phyloP scores from a whole-genome alignment of 805 yeast genomes.

The Lipomyces lipofer region DNA sequence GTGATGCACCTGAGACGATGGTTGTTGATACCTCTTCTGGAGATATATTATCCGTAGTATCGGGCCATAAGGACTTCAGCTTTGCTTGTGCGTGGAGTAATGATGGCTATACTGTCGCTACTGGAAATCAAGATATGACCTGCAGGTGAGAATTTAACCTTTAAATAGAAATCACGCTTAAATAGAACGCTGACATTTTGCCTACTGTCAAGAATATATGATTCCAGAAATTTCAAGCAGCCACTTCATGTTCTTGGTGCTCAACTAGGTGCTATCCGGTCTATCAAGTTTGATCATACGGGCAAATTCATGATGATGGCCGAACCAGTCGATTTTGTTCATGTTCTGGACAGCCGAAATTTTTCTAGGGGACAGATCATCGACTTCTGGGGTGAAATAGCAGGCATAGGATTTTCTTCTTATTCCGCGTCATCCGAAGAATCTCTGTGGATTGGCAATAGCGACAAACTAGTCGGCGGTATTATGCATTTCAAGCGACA shows the following conservation, averaged over 20 bases:
- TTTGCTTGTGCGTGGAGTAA: conserved; percentile 62
- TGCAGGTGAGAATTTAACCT: conserved; percentile 43
- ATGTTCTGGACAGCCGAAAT: conserved; percentile 45
- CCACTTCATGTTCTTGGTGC: conserved; percentile 41
- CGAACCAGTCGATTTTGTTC: conserved; percentile 60
- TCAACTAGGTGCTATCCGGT: conserved; percentile 51
- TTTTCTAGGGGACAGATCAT: conserved; percentile 46
- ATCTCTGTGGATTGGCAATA: conserved; percentile 52
- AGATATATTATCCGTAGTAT: conserved; percentile 33
- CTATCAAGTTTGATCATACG: conserved; percentile 50
- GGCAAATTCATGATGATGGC: conserved; percentile 56
- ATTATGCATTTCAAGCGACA: conserved; percentile 48
- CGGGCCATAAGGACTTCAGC: conserved; percentile 57
- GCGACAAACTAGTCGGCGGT: conserved; percentile 60
- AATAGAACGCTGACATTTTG: background rate
- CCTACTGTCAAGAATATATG: conserved; percentile 43
- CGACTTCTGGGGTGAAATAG: conserved; percentile 58
- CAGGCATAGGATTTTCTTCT: conserved; percentile 50
- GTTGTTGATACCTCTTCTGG: conserved; percentile 48
- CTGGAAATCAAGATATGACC: conserved; percentile 64
- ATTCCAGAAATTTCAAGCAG: conserved; percentile 42
- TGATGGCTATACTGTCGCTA: conserved; percentile 47
- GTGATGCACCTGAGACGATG: conserved; percentile 49
- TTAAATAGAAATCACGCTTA: background rate
- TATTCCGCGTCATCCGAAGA: conserved; percentile 9